Evolutionary conservation across 306 rosid species (phyloP).

Genomic region (Hippophae gyantsensis): DNA sequence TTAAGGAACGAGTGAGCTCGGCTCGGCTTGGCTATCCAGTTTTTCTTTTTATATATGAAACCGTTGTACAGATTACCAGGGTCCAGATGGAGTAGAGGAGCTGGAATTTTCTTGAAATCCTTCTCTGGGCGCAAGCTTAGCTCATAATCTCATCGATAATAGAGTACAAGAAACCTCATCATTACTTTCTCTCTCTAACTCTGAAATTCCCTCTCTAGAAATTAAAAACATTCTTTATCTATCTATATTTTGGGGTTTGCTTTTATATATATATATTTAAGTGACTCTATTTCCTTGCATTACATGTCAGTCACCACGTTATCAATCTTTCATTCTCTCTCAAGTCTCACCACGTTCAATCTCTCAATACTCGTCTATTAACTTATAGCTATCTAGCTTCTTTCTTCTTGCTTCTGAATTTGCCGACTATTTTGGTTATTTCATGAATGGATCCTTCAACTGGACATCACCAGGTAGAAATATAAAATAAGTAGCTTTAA

Average conservation of each 20-base stretch:
- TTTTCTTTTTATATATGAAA: too few relatives aligned
- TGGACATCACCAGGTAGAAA: slow-evolving; percentile 64
- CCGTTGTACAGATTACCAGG: too few relatives aligned
- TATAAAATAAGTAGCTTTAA: neutral
- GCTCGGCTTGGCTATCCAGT: too few relatives aligned
- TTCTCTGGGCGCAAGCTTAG: too few relatives aligned
- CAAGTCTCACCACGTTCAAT: neutral
- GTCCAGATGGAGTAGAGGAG: slow-evolving; percentile 5
- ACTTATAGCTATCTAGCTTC: neutral
- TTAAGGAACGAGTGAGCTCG: too few relatives aligned
- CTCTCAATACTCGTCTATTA: neutral
- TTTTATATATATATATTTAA: slow-evolving; percentile 35
- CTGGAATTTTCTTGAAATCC: neutral
- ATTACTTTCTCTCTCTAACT: too few relatives aligned
- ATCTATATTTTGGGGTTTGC: slow-evolving; percentile 17
- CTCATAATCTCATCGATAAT: neutral
- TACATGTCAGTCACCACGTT: slow-evolving; percentile 29
- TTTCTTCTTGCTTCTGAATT: too few relatives aligned
- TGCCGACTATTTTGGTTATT: slow-evolving; percentile 18
- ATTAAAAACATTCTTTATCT: slow-evolving; percentile 1
- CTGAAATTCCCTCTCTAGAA: too few relatives aligned
- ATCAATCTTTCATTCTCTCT: slow-evolving; percentile 7
- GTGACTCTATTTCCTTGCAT: slow-evolving; percentile 37
- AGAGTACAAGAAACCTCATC: neutral
- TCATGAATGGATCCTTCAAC: slow-evolving; percentile 71